Base-by-base conservation (phyloP, 164 flowering plant species). In the Saururus chinensis region DNA sequence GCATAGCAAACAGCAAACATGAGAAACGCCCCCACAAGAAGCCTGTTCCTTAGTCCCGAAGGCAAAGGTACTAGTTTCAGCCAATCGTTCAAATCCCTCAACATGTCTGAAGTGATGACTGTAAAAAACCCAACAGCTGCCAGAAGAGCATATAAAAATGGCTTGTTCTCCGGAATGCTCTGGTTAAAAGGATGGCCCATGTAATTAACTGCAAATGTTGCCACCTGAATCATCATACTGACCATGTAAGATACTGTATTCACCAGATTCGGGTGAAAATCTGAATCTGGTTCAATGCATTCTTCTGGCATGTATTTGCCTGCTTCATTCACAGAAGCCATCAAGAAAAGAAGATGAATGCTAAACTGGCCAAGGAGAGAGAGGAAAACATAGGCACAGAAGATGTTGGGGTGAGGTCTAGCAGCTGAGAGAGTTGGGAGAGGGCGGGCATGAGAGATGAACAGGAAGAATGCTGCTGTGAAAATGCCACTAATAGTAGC, bases 241-340 rank as follows among this genome's bases (percentile, higher is more conserved):
- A 86, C 97, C 96, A 90, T 93, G 86, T 93, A 90, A 5, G 97
- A 93, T n/a, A 93, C 97, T 0, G 98, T 90, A 67, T 93, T 90
- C 58, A 93, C 98, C 61, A 93, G 72, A 60, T 90, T 93, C 1
- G 97, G 97, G 64, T 93, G 95, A 70, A 93, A 90, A 4, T 82
- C 87, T 1, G 96, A 86, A 69, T 90, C 97, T 7, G 97, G 98
- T 69, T 93, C 97, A 13, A 90, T 85, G 71, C 98, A 89, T 63
- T 93, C 98, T 53, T 85, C 96, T 10, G 98, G 98, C 98, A 93
- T 93, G 77, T 89, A 78, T 41, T 83, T 85, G 60, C 75, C 87
- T 9, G 97, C 98, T 69, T 82, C 95, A n/a, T 84, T 86, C 60
- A 93, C 98, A 11, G 95, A 77, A 30, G 81, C 82, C 19, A 93